phyloP scores from a whole-genome alignment of 768 basidiomycete genomes.

The Mycena alexandri region DNA sequence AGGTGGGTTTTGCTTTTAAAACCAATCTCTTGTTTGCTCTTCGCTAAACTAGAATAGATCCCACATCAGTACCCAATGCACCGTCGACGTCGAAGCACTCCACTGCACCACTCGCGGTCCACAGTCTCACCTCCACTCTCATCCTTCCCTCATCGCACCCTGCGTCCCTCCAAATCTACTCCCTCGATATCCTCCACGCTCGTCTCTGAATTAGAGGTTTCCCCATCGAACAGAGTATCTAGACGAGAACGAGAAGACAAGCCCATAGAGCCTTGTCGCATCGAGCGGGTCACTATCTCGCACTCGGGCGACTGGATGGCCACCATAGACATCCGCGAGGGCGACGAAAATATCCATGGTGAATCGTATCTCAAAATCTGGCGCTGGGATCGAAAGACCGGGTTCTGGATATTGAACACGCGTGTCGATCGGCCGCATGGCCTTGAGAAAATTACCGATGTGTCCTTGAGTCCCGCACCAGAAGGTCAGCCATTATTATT shows the following conservation, averaged over 20 bases:
- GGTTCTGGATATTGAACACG: slow-evolving; percentile 84
- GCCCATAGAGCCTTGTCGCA: slow-evolving; percentile 77
- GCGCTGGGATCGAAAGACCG: slow-evolving; percentile 79
- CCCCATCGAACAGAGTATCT: slow-evolving; percentile 93
- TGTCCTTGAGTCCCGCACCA: slow-evolving; percentile 74
- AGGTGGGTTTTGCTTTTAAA: slow-evolving; percentile 62
- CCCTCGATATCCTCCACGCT: slow-evolving; percentile 77
- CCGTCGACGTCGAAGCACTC: slow-evolving; percentile 56
- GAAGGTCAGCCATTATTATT: slow-evolving; percentile 57
- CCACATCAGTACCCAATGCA: slow-evolving; percentile 43
- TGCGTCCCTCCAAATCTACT: slow-evolving; percentile 93
- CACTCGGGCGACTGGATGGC: slow-evolving; percentile 90
- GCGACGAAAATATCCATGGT: slow-evolving; percentile 70
- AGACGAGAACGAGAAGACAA: slow-evolving; percentile 84
- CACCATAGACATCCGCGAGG: slow-evolving; percentile 83
- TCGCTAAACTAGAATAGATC: slow-evolving; percentile 43
- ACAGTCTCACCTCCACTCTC: slow-evolving; percentile 78
- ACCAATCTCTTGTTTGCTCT: slow-evolving; percentile 1
- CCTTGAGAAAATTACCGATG: slow-evolving; percentile 65
- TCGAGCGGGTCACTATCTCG: slow-evolving; percentile 78
- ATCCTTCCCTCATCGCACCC: slow-evolving; percentile 95
- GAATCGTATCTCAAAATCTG: slow-evolving; percentile 92
- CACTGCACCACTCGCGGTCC: slow-evolving; percentile 78
- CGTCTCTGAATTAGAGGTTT: slow-evolving; percentile 90
- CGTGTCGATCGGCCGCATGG: slow-evolving; percentile 93